A percentile compares a stretch with the other conserved stretches of the same genome.
phyloP scores from a whole-genome alignment of 2,329 filamentous ascomycete species.

The Penicillium glabrum region DNA sequence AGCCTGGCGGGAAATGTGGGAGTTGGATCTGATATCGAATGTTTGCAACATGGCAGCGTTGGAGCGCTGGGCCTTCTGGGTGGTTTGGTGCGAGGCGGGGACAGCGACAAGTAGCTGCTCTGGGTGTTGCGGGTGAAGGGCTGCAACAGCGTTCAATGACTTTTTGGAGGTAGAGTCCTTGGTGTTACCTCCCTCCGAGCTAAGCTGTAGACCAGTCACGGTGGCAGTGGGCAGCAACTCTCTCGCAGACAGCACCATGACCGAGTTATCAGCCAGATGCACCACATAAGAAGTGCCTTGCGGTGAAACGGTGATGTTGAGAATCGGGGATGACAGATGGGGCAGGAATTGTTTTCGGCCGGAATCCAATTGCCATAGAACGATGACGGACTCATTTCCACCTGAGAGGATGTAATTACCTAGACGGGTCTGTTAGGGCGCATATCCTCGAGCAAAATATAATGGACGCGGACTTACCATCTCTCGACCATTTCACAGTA shows the following conservation, averaged over 20 bases:
- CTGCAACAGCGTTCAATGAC: conserved; percentile 47
- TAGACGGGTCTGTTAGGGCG: conserved; percentile 37
- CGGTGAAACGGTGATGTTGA: conserved; percentile 79
- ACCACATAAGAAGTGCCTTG: conserved; percentile 78
- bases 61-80: conserved; percentile 44
- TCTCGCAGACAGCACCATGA: conserved; percentile 84
- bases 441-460: background rate
- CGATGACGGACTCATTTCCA: conserved; percentile 82
- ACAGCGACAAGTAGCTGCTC: conserved; percentile 69
- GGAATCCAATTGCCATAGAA: conserved; percentile 92
- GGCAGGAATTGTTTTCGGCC: conserved; percentile 79
- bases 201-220: conserved; percentile 74
- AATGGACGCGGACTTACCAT: conserved; percentile 59
- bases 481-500: conserved; percentile 84
- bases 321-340: conserved; percentile 83
- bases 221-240: conserved; percentile 84
- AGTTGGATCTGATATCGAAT: conserved; percentile 77
- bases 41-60: conserved; percentile 68
- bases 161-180: conserved; percentile 39
- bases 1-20: conserved; percentile 81
- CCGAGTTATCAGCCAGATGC: conserved; percentile 86
- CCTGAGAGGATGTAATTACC: conserved; percentile 94
- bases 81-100: conserved; percentile 51
- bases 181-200: conserved; percentile 50
- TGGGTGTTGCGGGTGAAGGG: conserved; percentile 62